Conservation (phyloP, 257 asterid genomes). For the Solanum etuberosum region DNA sequence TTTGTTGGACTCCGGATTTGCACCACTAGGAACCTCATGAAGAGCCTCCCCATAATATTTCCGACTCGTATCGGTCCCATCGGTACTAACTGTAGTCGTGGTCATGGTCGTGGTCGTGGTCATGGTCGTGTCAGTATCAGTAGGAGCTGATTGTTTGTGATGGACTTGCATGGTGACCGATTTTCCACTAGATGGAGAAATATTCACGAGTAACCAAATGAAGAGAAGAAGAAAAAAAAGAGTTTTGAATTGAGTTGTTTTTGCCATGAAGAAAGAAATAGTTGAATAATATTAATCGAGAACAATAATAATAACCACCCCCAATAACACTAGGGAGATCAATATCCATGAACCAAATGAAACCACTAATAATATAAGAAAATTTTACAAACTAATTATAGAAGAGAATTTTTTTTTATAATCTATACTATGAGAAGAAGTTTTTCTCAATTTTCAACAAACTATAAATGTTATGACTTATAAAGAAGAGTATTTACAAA, state of each 20-base stretch:
- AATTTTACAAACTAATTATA: not conserved
- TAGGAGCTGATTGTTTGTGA: not conserved
- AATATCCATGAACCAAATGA: conserved; percentile 76
- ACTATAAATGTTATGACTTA: not conserved
- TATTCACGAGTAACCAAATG: conserved; percentile 13
- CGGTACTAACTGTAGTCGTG: not conserved
- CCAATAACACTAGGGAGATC: conserved; percentile 43
- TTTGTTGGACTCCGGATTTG: conserved; percentile 76
- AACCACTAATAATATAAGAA: conserved; percentile 6
- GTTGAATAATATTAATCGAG: conserved; percentile 10
- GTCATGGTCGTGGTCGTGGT: not conserved
- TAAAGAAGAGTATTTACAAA: not conserved
- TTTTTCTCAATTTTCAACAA: not conserved
- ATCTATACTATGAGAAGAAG: not conserved
- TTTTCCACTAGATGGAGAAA: not conserved
- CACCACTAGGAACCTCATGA: conserved; percentile 88
- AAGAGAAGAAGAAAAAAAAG: conserved; percentile 8
- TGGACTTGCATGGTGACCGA: conserved; percentile 5
- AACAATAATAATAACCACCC: conserved; percentile 43
- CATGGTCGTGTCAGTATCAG: not conserved
- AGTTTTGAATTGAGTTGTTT: conserved; percentile 8
- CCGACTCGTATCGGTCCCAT: not conserved
- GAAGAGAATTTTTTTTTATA: not conserved
- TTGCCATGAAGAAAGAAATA: conserved; percentile 55
- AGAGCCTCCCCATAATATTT: conserved; percentile 38